phyloP scores from a whole-genome alignment of 2,329 filamentous ascomycete species.

The Botrytis cinerea region DNA sequence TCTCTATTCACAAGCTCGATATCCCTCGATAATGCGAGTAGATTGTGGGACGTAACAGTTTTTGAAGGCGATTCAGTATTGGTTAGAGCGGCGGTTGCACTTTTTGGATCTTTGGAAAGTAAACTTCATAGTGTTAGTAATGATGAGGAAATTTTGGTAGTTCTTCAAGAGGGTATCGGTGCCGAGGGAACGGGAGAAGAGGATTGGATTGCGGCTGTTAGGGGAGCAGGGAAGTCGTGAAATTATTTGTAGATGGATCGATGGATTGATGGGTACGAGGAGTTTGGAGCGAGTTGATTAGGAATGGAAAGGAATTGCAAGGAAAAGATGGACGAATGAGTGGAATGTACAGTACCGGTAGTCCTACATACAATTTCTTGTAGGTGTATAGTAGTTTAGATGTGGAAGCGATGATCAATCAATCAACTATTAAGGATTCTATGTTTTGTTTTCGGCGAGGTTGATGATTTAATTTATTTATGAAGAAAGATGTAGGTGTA shows the following conservation, averaged over 20 bases:
- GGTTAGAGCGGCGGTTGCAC: conserved; percentile 69
- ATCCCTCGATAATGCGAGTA: conserved; percentile 67
- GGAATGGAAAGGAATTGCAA: background rate
- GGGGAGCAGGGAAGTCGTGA: conserved; percentile 35
- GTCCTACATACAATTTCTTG: background rate
- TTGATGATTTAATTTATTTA: background rate
- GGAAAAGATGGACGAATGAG: conserved; percentile 3
- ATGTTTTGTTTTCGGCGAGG: background rate
- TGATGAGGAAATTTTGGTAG: conserved; percentile 30
- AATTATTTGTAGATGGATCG: background rate
- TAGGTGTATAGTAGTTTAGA: conserved; percentile 4
- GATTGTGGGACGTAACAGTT: conserved; percentile 80
- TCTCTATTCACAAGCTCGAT: conserved; percentile 64
- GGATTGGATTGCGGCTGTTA: conserved; percentile 36
- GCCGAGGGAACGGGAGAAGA: conserved; percentile 33
- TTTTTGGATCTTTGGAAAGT: conserved; percentile 56
- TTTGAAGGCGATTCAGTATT: conserved; percentile 78
- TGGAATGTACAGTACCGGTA: background rate
- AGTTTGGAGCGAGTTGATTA: background rate
- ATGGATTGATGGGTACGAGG: background rate
- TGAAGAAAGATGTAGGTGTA: background rate
- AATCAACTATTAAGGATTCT: background rate
- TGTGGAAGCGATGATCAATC: background rate
- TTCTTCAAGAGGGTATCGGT: conserved; percentile 30
- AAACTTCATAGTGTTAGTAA: conserved; percentile 48